phyloP scores from a whole-genome alignment of 345 rosid genomes.

The Populus simonii region DNA sequence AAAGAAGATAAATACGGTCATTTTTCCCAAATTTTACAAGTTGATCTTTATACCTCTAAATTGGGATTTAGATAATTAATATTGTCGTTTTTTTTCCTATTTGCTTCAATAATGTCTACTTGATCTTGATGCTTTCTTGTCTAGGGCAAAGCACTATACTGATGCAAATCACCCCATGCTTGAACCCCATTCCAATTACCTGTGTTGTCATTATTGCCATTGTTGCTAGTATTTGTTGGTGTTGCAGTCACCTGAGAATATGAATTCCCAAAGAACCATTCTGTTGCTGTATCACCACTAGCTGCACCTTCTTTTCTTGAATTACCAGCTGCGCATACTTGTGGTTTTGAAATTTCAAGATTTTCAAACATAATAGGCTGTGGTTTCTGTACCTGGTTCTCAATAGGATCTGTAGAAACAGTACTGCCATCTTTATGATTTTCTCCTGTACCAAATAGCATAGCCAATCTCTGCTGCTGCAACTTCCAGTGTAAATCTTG shows the following conservation, averaged over 20 bases:
- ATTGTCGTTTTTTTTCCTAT: background rate
- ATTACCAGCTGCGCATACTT: conserved; percentile 19
- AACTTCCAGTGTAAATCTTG: conserved; percentile 92
- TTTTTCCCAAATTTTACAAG: conserved; percentile 25
- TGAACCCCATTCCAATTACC: conserved; percentile 40
- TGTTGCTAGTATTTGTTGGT: conserved; percentile 34
- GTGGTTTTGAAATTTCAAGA: conserved; percentile 45
- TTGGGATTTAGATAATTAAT: background rate
- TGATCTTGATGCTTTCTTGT: conserved; percentile 10
- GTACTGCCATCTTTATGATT: conserved; percentile 27
- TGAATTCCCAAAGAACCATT: conserved; percentile 70
- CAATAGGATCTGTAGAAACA: conserved; percentile 26
- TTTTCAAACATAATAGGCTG: conserved; percentile 68
- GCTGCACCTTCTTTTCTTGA: conserved; percentile 32
- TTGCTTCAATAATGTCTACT: conserved; percentile 7
- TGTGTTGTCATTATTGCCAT: conserved; percentile 21
- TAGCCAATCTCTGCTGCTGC: conserved; percentile 80
- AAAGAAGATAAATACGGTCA: conserved; percentile 4
- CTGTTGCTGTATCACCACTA: conserved; percentile 41
- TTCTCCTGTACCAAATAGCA: conserved; percentile 50
- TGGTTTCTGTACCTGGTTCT: conserved; percentile 42
- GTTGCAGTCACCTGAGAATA: conserved; percentile 39
- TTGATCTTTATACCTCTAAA: conserved; percentile 7
- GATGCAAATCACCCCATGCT: conserved; percentile 50
- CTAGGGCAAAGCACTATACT: conserved; percentile 48